phyloP scores from a whole-genome alignment of 352 stramenopile species.

The Phytophthora foliorum region DNA sequence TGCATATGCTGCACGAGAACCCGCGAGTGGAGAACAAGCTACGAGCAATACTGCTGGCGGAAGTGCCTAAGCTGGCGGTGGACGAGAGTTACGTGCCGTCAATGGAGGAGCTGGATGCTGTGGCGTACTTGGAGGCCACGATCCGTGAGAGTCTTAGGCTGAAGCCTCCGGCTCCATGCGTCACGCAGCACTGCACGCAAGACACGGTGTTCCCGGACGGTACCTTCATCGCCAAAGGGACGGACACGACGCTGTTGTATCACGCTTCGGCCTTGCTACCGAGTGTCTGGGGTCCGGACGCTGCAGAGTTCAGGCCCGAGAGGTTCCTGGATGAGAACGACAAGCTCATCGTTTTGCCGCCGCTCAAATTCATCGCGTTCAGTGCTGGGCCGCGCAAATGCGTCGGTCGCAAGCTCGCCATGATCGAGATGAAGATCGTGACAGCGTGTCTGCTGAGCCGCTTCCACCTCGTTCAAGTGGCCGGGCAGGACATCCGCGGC shows the following conservation, averaged over 20 bases:
- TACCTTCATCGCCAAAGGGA: conserved; percentile 53
- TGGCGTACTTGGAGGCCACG: conserved; percentile 50
- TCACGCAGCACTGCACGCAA: conserved; percentile 43
- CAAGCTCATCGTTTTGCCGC: conserved; percentile 39
- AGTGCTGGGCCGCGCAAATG: conserved; percentile 47
- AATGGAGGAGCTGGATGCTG: conserved; percentile 39
- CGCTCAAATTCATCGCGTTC: conserved; percentile 50
- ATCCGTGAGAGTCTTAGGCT: conserved; percentile 62
- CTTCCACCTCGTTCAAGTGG: conserved; percentile 57
- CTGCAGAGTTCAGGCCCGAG: conserved; percentile 50
- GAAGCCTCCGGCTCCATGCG: conserved; percentile 53
- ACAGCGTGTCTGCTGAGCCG: conserved; percentile 56
- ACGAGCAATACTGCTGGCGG: conserved; percentile 30
- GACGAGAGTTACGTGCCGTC: conserved; percentile 41
- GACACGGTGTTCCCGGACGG: conserved; percentile 64
- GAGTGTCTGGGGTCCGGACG: conserved; percentile 57
- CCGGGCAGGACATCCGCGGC: conserved; percentile 50
- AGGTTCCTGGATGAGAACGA: conserved; percentile 48
- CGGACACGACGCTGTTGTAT: conserved; percentile 45
- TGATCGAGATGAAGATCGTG: conserved; percentile 86
- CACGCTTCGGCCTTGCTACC: conserved; percentile 50
- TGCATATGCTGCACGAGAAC: conserved; percentile 67
- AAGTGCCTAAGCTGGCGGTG: conserved; percentile 37
- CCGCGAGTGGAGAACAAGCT: conserved; percentile 53
- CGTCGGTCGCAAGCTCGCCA: conserved; percentile 57